phyloP scores from a whole-genome alignment of 176 grass and related monocot genomes.

The Raddia guianensis region DNA sequence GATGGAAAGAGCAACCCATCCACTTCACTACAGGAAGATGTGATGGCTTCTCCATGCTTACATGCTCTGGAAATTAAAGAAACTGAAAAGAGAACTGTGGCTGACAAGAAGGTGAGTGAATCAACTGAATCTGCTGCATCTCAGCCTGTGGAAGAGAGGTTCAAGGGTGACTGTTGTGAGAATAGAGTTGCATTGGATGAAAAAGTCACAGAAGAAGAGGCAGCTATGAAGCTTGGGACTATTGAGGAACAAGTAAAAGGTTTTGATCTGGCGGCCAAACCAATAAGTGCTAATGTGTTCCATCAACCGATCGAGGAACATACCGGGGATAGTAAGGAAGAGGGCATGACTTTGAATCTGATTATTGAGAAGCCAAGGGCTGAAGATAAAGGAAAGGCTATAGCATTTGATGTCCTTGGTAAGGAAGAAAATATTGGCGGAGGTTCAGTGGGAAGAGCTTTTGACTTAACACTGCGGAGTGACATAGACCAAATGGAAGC shows the following conservation, averaged over 20 bases:
- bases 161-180: constrained; percentile 16
- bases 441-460: constrained; percentile 46
- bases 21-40: constrained; percentile 43
- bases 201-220: constrained; percentile 37
- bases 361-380: constrained; percentile 43
- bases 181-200: constrained; percentile 28
- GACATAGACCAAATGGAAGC: constrained; percentile 41
- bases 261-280: constrained; percentile 37
- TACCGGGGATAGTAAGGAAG: constrained; percentile 44
- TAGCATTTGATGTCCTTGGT: constrained; percentile 56
- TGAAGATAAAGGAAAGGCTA: constrained; percentile 72
- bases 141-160: constrained; percentile 29
- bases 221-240: constrained; percentile 38
- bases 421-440: constrained; percentile 26
- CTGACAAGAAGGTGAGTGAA: constrained; percentile 39
- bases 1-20: constrained; percentile 39
- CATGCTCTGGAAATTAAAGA: constrained; percentile 32
- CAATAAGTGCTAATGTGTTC: constrained; percentile 27
- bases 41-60: constrained; percentile 21
- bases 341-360: constrained; percentile 42
- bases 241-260: constrained; percentile 32
- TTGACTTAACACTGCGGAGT: constrained; percentile 59
- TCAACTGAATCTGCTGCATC: constrained; percentile 1
- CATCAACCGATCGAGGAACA: constrained; percentile 38
- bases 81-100: constrained; percentile 18